phyloP scores from a whole-genome alignment of 805 yeast species.

The Limtongia smithiae region DNA sequence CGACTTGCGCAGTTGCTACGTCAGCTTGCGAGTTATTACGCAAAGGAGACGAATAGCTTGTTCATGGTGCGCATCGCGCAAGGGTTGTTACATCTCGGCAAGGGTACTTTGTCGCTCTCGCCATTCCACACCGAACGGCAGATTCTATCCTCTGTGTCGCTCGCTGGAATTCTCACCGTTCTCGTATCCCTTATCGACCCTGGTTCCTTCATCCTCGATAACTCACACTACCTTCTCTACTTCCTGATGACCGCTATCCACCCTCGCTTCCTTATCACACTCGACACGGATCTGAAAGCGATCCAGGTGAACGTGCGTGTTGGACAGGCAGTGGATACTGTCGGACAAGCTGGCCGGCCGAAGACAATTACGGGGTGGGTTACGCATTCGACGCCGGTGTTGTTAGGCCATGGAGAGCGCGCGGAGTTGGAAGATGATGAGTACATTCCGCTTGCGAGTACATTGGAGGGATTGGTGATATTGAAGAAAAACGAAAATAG shows the following conservation, averaged over 20 bases:
- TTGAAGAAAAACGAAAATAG: constrained; percentile 62
- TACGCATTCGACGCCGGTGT: constrained; percentile 95
- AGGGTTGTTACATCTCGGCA: constrained; percentile 91
- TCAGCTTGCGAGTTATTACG: constrained; percentile 90
- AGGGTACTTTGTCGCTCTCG: constrained; percentile 85
- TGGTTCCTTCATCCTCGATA: constrained; percentile 66
- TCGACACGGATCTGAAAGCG: constrained; percentile 86
- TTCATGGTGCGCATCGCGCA: constrained; percentile 94
- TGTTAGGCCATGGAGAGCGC: constrained; percentile 88
- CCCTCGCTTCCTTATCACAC: constrained; percentile 89
- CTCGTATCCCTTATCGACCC: constrained; percentile 84
- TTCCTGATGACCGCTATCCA: constrained; percentile 83
- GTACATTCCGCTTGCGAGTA: constrained; percentile 73
- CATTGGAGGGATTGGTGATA: constrained; percentile 91
- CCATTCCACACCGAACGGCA: constrained; percentile 89
- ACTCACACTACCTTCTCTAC: constrained; percentile 73
- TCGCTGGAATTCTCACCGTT: constrained; percentile 84
- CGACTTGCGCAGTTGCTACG: constrained; percentile 93
- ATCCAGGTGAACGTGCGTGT: constrained; percentile 94
- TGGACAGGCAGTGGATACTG: constrained; percentile 98
- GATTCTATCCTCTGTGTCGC: constrained; percentile 78
- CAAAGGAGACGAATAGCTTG: constrained; percentile 82
- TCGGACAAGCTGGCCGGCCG: constrained; percentile 99
- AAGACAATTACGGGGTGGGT: constrained; percentile 99
- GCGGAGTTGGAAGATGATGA: constrained; percentile 96